Evolutionary conservation across 176 grass and related monocot species (phyloP), one percentile per base, ranked within the genome.

Genomic region (Panicum miliaceum): DNA sequence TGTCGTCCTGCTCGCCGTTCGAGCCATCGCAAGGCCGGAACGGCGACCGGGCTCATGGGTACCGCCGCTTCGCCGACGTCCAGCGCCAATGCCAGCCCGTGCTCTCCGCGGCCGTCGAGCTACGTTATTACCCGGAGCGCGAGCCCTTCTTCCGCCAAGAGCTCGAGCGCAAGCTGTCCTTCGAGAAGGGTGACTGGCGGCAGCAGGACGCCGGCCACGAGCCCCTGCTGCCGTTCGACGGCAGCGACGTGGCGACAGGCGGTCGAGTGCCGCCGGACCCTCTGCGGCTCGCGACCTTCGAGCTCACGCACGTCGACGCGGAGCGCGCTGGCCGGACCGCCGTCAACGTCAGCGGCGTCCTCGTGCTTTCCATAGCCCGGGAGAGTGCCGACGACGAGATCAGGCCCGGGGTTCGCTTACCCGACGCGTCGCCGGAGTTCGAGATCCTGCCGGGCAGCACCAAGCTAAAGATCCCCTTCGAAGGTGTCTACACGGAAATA

Each of bases 401-500:
- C 43, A 52, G 25, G 51, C 78, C 34, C n/a, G 53, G 15, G 8
- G 43, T 35, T 25, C 12, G 68, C 41, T 1, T 1, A 42, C 41
- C 41, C 41, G 41, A 6, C 41, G 41, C 45, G 4, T 84, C 56
- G 37, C 69, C 87, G 10, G 90, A 89, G 68, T 92, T 92, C 84
- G 62, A 75, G 65, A 64, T 89, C 54, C 83, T 70, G 12, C 71
- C 84, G 2, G 85, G 88, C 12, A 27, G 18, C 18, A 75, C 90
- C 13, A 84, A 81, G 71, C 75, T 92, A 50, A 84, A 52, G 37
- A 75, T 93, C 4, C 12, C 79, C 20, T 85, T 93, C 5, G 78
- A 93, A 88, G 91, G 91, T 16, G 72, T 93, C 16, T 93, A 93
- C 60, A 68, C 78, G 2, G 88, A 93, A 50, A 81, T 51, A 8